Base-by-base conservation (phyloP, 805 yeast species). In the Saccharomycopsis fibuligera region DNA sequence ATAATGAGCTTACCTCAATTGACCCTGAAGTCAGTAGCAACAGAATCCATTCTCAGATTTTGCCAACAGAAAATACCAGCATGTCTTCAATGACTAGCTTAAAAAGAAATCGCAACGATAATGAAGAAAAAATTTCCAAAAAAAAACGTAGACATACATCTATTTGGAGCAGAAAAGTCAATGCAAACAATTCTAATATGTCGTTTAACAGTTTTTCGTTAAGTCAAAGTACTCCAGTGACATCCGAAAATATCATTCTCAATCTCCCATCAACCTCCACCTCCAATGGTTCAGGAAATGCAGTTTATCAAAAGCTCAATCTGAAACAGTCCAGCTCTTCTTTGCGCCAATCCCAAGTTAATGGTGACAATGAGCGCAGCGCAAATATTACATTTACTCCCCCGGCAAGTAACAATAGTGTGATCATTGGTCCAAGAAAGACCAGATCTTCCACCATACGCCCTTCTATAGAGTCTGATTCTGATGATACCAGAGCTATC, bases 1-100 rank as follows among this genome's bases (percentile, higher is more conserved):
- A 54, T 36, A 54, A 54, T 31, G 56, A 54, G 27, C 44, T 53
- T 29, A 12, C 17, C 12, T 27, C 41, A 14, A 42, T 50, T 3
- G 50, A 50, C 33, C 45, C 43, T 9, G 37, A 33, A n/a, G 9
- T 10, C 37, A 16, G n/a, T 9, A 5, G 19, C 37, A 16, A 9
- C 19, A 33, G 6, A 33, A 9, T 16, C n/a, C 9, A 33, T 33
- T n/a, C n/a, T n/a, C n/a, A n/a, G n/a, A n/a, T n/a, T n/a, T n/a
- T n/a, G n/a, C n/a, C n/a, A n/a, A n/a, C n/a, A n/a, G 37, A 17
- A 9, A 33, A n/a, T 33, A 33, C 37, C 17, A 33, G n/a, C n/a
- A n/a, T n/a, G n/a, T n/a, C n/a, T 33, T 9, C 9, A 5, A 16
- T 33, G 37, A 33, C 12, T 29, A 33, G n/a, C 5, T 33, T 33